A percentile compares a stretch with the other conserved stretches of the same genome.
Conservation (phyloP, 305 asterid species). For the Fraxinus paxiana region DNA sequence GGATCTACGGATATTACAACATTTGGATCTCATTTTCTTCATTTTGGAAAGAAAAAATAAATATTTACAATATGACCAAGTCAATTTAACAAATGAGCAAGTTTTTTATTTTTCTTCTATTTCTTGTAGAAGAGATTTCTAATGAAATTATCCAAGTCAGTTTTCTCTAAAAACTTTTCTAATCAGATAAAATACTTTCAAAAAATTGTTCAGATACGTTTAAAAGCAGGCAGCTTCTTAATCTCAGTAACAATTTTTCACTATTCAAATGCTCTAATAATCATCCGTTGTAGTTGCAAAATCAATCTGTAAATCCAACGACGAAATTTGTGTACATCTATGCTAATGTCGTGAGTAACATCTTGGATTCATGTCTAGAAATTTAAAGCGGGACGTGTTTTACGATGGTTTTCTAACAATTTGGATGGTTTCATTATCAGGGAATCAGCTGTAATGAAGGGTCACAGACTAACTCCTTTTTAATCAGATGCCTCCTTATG, state of each 20-base stretch:
- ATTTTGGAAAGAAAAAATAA: not conserved
- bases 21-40: not conserved
- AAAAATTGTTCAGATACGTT: not conserved
- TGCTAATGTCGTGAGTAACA: not conserved
- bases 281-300: not conserved
- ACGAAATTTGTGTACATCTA: not conserved
- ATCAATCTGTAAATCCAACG: not conserved
- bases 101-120: not conserved
- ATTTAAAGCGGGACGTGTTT: not conserved
- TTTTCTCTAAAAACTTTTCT: not conserved
- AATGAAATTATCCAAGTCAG: not conserved
- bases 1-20: conserved; percentile 1
- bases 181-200: not conserved
- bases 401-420: not conserved
- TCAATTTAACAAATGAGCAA: not conserved
- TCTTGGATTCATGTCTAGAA: not conserved
- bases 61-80: not conserved
- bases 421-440: not conserved
- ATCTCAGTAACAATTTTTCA: not conserved
- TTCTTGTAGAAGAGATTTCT: not conserved
- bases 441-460: not conserved
- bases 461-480: not conserved
- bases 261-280: not conserved
- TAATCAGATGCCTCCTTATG: not conserved
- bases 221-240: not conserved